These are phyloP conservation scores for Erythrobasidium hasegawianum DNA, from an alignment of 1,284 basidiomycete species.

Conservation along the genomic window DNA sequence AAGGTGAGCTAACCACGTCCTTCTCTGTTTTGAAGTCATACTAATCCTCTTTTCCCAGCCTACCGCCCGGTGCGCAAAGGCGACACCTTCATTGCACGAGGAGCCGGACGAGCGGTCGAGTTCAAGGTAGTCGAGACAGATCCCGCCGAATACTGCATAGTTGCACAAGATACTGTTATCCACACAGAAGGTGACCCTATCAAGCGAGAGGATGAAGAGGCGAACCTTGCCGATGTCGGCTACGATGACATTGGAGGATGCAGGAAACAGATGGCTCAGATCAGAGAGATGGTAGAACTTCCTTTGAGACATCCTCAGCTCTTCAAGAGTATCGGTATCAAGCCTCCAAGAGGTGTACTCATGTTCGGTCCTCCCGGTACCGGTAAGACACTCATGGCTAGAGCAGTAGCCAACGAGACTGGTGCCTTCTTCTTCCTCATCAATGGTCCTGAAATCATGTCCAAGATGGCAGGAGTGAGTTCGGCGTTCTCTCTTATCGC, in stretches of 20 bases:
- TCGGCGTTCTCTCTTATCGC: neutral
- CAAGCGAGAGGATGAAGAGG: constrained; percentile 98
- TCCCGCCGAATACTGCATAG: constrained; percentile 92
- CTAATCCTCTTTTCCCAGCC: constrained; percentile 51
- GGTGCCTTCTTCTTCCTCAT: constrained; percentile 99
- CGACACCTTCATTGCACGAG: constrained; percentile 97
- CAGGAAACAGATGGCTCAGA: constrained; percentile 98
- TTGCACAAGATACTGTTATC: constrained; percentile 93
- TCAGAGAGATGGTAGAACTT: constrained; percentile 96
- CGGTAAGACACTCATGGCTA: constrained; percentile 97
- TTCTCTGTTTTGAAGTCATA: neutral
- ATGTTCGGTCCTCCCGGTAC: constrained; percentile 96
- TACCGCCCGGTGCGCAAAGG: constrained; percentile 93
- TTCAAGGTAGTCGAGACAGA: constrained; percentile 87
- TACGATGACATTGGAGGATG: constrained; percentile 99
- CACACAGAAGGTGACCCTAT: constrained; percentile 98
- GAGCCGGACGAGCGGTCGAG: constrained; percentile 95
- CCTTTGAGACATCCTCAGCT: constrained; percentile 97
- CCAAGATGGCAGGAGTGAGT: constrained; percentile 54
- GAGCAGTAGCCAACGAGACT: constrained; percentile 98
- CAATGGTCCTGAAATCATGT: constrained; percentile 99
- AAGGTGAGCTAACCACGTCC: constrained; percentile 56
- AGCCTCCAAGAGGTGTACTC: constrained; percentile 94
- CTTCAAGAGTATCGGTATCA: constrained; percentile 99
- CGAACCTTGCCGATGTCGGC: constrained; percentile 92